phyloP scores from a whole-genome alignment of 2,329 filamentous ascomycete species.

The Fusarium hostae region DNA sequence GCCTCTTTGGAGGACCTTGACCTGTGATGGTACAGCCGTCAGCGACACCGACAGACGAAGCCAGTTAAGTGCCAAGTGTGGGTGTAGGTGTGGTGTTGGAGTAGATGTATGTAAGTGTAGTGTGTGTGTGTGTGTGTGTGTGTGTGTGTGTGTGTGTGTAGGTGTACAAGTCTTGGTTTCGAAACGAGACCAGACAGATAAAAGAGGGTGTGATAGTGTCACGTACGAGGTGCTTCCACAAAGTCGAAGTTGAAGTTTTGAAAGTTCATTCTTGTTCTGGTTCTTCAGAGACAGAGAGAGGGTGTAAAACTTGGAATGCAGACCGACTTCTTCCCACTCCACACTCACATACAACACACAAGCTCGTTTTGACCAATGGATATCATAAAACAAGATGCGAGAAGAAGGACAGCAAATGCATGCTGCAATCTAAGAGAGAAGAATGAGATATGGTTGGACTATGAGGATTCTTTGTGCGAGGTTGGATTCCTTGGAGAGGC shows the following conservation, averaged over 20 bases:
- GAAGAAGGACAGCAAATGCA: constrained; percentile 43
- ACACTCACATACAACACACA: constrained; percentile 44
- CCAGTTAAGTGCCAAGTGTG: constrained; percentile 7
- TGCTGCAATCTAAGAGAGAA: constrained; percentile 42
- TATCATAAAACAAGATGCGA: constrained; percentile 47
- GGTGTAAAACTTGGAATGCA: constrained; percentile 34
- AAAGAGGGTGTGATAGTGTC: constrained; percentile 22
- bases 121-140: too few relatives aligned
- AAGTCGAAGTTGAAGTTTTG: constrained; percentile 51
- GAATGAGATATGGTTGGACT: constrained; percentile 50
- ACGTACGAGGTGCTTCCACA: constrained; percentile 54
- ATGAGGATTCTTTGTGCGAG: constrained; percentile 41
- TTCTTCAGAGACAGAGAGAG: not conserved
- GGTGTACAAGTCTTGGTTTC: not conserved
- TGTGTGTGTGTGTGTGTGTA: not conserved
- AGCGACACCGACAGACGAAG: constrained; percentile 31
- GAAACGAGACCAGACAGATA: not conserved
- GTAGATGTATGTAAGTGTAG: not conserved
- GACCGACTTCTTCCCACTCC: constrained; percentile 46
- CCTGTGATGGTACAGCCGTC: constrained; percentile 34
- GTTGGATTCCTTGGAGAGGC: constrained; percentile 44
- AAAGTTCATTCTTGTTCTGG: constrained; percentile 50
- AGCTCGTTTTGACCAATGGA: constrained; percentile 49
- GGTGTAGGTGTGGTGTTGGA: not conserved
- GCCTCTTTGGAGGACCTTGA: constrained; percentile 41